Conservation (phyloP, 441 rosid genomes). For the Brassica hybrid region DNA sequence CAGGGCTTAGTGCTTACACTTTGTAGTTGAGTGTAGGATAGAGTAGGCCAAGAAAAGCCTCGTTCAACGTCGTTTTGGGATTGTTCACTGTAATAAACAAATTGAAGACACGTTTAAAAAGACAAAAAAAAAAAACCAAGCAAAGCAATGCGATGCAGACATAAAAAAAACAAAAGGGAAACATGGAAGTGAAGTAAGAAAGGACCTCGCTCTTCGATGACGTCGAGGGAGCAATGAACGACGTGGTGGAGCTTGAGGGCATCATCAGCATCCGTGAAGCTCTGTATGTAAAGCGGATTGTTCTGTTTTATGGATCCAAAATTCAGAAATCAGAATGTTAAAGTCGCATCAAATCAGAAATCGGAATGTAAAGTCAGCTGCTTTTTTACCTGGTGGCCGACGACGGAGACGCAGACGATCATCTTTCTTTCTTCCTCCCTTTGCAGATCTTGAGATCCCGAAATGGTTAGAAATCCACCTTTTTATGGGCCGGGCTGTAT, state of each 20-base stretch:
- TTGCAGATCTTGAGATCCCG: constrained; percentile 1
- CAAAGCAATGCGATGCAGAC: neutral
- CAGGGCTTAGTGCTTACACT: constrained; percentile 59
- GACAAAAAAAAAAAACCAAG: neutral
- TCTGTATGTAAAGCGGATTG: constrained; percentile 87
- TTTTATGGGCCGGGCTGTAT: constrained; percentile 22
- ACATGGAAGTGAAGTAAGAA: constrained; percentile 48
- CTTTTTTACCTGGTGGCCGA: constrained; percentile 71
- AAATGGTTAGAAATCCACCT: neutral
- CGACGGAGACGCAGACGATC: constrained; percentile 89
- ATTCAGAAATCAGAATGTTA: neutral
- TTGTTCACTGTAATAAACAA: constrained; percentile 64
- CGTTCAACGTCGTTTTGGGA: constrained; percentile 79
- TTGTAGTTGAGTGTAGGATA: constrained; percentile 89
- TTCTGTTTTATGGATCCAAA: constrained; percentile 51
- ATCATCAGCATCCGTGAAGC: constrained; percentile 91
- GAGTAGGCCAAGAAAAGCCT: constrained; percentile 86
- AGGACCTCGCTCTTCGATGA: constrained; percentile 88
- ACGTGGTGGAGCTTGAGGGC: constrained; percentile 90
- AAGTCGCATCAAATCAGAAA: neutral
- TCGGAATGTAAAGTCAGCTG: neutral
- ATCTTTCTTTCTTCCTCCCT: constrained; percentile 55
- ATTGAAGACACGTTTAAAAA: neutral
- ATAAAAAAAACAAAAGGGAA: constrained; percentile 47
- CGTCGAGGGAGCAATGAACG: constrained; percentile 92